Evolutionary conservation across 768 basidiomycete species (phyloP).

Genomic region (Tulasnella sp.): DNA sequence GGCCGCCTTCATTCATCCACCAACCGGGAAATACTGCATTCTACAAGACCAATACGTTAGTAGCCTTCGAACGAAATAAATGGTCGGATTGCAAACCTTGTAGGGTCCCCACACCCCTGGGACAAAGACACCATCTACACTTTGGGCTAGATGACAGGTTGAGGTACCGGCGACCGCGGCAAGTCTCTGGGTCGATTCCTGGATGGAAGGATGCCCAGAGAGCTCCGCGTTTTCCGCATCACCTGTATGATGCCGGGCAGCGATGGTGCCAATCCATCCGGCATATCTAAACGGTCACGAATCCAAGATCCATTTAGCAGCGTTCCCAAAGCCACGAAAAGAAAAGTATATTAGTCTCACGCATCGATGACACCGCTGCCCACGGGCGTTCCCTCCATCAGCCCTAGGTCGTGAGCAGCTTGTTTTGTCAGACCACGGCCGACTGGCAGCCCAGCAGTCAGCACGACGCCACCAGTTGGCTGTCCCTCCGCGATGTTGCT

Average conservation of each 20-base stretch:
- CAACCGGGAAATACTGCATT: slow-evolving; percentile 86
- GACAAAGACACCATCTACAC: slow-evolving; percentile 75
- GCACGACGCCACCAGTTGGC: slow-evolving; percentile 44
- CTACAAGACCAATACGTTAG: slow-evolving; percentile 31
- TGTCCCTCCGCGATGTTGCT: slow-evolving; percentile 33
- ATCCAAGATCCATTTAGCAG: background rate
- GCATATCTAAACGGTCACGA: slow-evolving; percentile 44
- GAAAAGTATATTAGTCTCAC: slow-evolving; percentile 37
- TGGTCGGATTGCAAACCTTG: slow-evolving; percentile 40
- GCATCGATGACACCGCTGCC: slow-evolving; percentile 96
- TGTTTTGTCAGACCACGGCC: slow-evolving; percentile 69
- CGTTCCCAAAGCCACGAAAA: too few species aligned
- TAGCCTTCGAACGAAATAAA: background rate
- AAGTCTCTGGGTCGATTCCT: slow-evolving; percentile 71
- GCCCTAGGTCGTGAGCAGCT: slow-evolving; percentile 79
- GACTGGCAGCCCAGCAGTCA: slow-evolving; percentile 76
- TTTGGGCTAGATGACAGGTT: slow-evolving; percentile 92
- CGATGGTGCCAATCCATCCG: slow-evolving; percentile 95
- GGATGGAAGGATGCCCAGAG: slow-evolving; percentile 50
- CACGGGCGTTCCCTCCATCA: slow-evolving; percentile 79
- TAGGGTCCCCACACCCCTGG: slow-evolving; percentile 87
- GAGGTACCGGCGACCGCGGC: slow-evolving; percentile 94
- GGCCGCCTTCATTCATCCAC: slow-evolving; percentile 99
- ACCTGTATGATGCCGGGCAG: slow-evolving; percentile 51
- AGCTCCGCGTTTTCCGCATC: slow-evolving; percentile 43